These are phyloP conservation scores for Verticillium klebahnii DNA, from an alignment of 2,329 filamentous ascomycete genomes.

Conservation along the genomic window DNA sequence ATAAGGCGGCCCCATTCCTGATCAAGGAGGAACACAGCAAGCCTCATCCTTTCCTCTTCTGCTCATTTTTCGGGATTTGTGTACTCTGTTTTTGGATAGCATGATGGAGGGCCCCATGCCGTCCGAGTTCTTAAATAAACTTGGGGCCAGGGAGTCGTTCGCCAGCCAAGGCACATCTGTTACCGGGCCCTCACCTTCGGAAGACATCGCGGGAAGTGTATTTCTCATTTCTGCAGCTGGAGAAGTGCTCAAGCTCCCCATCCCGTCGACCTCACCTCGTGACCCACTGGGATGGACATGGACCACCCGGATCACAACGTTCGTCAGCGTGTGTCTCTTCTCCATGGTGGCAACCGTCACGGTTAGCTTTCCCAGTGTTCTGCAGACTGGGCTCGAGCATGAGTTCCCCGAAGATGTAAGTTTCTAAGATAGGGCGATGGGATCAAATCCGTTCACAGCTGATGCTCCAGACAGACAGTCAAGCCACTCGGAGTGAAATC, in stretches of 20 bases:
- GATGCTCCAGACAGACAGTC: background rate
- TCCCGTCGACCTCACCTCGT: conserved; percentile 22
- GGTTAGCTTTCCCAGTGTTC: background rate
- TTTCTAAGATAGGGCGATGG: background rate
- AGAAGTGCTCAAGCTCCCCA: conserved; percentile 22
- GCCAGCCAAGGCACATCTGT: background rate
- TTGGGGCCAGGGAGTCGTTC: too few species aligned
- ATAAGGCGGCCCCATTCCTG: too few species aligned
- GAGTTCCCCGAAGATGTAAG: background rate
- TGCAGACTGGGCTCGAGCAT: background rate
- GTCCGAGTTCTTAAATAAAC: too few species aligned
- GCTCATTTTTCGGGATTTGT: too few species aligned
- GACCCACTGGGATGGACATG: conserved; percentile 24
- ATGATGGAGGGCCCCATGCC: too few species aligned
- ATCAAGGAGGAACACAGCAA: too few species aligned
- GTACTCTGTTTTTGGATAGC: too few species aligned
- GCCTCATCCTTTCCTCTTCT: too few species aligned
- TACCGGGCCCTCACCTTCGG: background rate
- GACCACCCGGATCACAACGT: conserved; percentile 13
- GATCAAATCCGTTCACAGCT: background rate
- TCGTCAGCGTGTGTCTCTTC: background rate
- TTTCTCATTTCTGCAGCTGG: conserved; percentile 26
- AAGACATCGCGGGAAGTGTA: conserved; percentile 19
- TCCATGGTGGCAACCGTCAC: background rate
- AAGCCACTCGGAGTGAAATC: background rate